Base-by-base conservation (phyloP, 2,329 filamentous ascomycete genomes). In the Botryotinia narcissicola region DNA sequence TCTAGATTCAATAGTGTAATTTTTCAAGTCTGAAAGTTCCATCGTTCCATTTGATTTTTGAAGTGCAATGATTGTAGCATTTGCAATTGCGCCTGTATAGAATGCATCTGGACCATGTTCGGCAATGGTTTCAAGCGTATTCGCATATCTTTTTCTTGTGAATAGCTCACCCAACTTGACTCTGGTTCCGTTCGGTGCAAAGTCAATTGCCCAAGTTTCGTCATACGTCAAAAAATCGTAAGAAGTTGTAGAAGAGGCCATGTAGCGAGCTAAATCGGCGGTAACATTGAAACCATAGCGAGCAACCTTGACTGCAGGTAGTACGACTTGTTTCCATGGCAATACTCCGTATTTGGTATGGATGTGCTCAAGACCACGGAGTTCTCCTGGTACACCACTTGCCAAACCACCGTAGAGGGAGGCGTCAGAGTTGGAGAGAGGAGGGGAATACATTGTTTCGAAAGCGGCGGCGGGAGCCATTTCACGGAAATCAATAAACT, bases 191-290 rank as follows among this genome's bases (percentile, higher is more conserved):
- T 95, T 90, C 0, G 94, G 94, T 3, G 94, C 94, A 83, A 98
- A 98, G 80, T 98, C 95, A 66, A 92, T 82, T 0, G 95, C 93
- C 92, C 94, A 98, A 5, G 89, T 88, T 0, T 92, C 90, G 73
- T 98, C 90, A 4, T 92, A 86, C 0, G 90, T 84, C 0, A 98
- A 83, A 78, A 97, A 97, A 77, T 93, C 87, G 60, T 85, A 83
- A 7, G 84, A 84, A 0, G 68, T 57, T 22, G 76, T 70, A 14
- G 80, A 80, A 81, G 73, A 83, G 3, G 79, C 76, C 82, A 88
- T 89, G 76, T 91, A 94, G 80, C 86, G 88, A 48, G 93, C 84
- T 5, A 92, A 81, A 77, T 92, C 91, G 62, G 84, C 80, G 2
- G 84, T 88, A 14, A 92, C 89, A 2, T 81, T 82, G 81, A 91